These are phyloP conservation scores for Hydnomerulius pinastri DNA, from an alignment of 768 basidiomycete species.

Conservation along the genomic window DNA sequence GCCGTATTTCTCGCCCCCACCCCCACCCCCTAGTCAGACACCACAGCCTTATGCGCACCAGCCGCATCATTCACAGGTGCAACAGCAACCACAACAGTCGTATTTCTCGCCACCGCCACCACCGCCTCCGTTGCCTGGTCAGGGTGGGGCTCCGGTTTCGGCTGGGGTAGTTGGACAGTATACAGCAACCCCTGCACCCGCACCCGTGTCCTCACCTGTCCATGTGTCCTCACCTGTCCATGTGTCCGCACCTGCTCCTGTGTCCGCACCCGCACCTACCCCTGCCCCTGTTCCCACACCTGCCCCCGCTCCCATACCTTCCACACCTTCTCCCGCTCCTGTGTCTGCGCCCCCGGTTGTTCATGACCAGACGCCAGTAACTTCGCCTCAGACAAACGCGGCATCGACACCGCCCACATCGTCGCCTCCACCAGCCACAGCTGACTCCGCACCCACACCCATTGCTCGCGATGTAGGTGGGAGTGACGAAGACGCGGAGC, in stretches of 20 bases:
- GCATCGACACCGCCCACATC: conserved; percentile 21
- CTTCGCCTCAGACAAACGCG: too few relatives aligned
- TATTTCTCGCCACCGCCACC: conserved; percentile 23
- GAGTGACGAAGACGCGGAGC: conserved; percentile 35
- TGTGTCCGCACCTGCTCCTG: too few relatives aligned
- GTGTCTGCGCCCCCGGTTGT: background rate
- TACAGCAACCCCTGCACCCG: too few relatives aligned
- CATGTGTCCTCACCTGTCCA: too few relatives aligned
- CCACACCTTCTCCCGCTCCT: too few relatives aligned
- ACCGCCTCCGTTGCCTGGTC: conserved; percentile 12
- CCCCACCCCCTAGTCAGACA: conserved; percentile 20
- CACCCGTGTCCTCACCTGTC: too few relatives aligned
- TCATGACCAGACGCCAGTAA: conserved; percentile 2
- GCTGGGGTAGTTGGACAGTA: conserved; percentile 1
- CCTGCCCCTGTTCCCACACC: too few relatives aligned
- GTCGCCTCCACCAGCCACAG: conserved; percentile 11
- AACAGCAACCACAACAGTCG: conserved; percentile 22
- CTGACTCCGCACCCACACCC: background rate
- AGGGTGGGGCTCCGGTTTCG: background rate
- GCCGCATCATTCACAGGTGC: too few relatives aligned
- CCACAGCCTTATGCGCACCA: conserved; percentile 15
- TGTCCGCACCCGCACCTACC: too few relatives aligned
- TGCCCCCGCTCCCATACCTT: too few relatives aligned
- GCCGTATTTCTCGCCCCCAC: conserved; percentile 11
- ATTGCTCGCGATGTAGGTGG: too few relatives aligned